phyloP scores from a whole-genome alignment of 2,329 filamentous ascomycete species.

The Phyllachora maydis region DNA sequence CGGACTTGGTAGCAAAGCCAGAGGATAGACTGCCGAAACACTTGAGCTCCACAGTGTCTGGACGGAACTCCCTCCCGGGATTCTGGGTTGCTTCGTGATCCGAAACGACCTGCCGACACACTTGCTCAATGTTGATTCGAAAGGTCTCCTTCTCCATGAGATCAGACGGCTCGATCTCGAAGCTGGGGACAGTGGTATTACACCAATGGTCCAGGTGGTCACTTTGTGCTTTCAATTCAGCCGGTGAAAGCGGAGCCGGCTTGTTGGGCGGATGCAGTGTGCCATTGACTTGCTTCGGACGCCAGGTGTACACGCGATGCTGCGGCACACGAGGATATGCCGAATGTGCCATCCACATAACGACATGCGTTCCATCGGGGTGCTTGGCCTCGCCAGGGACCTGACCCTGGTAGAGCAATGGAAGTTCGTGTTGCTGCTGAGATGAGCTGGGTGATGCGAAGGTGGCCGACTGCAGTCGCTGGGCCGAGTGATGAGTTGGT shows the following conservation, averaged over 20 bases:
- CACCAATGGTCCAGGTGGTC: slow-evolving; percentile 27
- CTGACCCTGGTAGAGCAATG: too few relatives aligned
- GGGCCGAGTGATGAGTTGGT: slow-evolving; percentile 7
- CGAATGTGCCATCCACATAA: too few relatives aligned
- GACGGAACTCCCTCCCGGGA: slow-evolving; percentile 22
- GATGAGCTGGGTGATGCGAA: slow-evolving; percentile 9
- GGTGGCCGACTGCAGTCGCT: slow-evolving; percentile 13
- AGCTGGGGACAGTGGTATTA: slow-evolving; percentile 25
- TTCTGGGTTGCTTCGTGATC: slow-evolving; percentile 24
- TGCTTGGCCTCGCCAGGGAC: too few relatives aligned
- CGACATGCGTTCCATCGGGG: too few relatives aligned
- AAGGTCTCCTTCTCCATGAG: slow-evolving; percentile 53
- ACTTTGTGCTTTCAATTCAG: slow-evolving; percentile 27
- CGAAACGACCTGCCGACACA: slow-evolving; percentile 39
- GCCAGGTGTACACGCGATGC: too few relatives aligned
- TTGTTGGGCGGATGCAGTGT: too few relatives aligned
- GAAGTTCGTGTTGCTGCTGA: too few relatives aligned
- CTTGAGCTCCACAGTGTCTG: slow-evolving; percentile 41
- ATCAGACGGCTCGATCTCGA: slow-evolving; percentile 43
- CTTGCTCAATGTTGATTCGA: slow-evolving; percentile 37
- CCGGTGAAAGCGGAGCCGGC: too few relatives aligned
- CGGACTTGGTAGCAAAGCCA: slow-evolving; percentile 72
- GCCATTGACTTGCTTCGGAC: slow-evolving; percentile 2
- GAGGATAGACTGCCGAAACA: slow-evolving; percentile 71
- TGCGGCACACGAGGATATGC: too few relatives aligned